These are phyloP conservation scores for Boletus pseudopeckii DNA, from an alignment of 768 basidiomycete genomes.

Conservation along the genomic window DNA sequence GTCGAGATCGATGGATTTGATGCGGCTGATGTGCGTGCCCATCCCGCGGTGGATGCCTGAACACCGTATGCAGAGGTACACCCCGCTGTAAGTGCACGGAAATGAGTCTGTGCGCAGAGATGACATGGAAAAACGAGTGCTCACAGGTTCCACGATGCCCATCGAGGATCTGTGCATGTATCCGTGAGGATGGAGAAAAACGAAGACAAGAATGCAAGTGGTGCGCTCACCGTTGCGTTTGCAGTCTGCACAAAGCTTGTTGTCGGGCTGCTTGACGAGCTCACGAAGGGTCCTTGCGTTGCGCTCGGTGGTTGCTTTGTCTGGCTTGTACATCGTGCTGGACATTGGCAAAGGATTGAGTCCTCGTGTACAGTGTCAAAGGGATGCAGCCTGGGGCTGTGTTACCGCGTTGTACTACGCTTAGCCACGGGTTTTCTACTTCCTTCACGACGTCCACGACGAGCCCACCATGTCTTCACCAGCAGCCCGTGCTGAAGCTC, in stretches of 20 bases:
- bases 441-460: conserved; percentile 7
- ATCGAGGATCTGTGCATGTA: conserved; percentile 73
- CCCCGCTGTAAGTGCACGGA: conserved; percentile 52
- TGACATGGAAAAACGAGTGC: conserved; percentile 17
- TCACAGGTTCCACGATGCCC: conserved; percentile 97
- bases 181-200: background rate
- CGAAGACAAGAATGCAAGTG: background rate
- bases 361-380: background rate
- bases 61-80: conserved; percentile 94
- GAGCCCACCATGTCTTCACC: conserved; percentile 38
- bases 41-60: conserved; percentile 96
- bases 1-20: conserved; percentile 97
- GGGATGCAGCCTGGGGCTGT: background rate
- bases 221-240: conserved; percentile 82
- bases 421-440: conserved; percentile 6
- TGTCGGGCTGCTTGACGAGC: conserved; percentile 84
- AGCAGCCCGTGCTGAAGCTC: conserved; percentile 71
- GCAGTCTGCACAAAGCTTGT: conserved; percentile 95
- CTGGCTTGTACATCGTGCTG: conserved; percentile 51
- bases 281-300: conserved; percentile 78
- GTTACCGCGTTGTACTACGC: background rate
- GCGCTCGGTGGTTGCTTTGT: conserved; percentile 82
- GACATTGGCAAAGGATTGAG: background rate
- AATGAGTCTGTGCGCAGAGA: background rate
- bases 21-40: conserved; percentile 97